Evolutionary conservation across 1,284 basidiomycete genomes (phyloP).

Genomic region (Malassezia equina): DNA sequence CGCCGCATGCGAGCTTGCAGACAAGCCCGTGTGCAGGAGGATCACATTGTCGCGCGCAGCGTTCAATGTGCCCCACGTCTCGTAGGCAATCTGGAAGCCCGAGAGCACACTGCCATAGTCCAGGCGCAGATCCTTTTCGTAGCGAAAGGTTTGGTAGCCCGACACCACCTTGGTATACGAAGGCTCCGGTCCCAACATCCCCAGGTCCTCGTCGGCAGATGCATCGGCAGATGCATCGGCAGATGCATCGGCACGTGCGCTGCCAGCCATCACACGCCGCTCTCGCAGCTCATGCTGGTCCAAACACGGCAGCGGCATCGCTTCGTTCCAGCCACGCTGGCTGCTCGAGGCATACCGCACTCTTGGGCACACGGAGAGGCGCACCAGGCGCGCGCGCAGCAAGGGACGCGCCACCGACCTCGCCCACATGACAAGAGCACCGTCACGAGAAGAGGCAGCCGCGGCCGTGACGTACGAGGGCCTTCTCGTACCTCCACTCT

Average conservation of each 20-base stretch:
- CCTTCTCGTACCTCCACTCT: not conserved
- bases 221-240: not conserved
- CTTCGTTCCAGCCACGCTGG: not conserved
- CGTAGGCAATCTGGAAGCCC: slow-evolving; percentile 77
- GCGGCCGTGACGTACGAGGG: not conserved
- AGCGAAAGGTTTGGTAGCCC: slow-evolving; percentile 48
- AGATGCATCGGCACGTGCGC: not conserved
- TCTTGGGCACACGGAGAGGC: not conserved
- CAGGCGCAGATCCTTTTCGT: slow-evolving; percentile 57
- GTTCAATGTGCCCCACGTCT: slow-evolving; percentile 89
- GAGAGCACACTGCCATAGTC: slow-evolving; percentile 65
- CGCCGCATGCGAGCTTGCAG: slow-evolving; percentile 89
- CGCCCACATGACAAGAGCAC: not conserved
- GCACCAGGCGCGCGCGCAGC: not conserved
- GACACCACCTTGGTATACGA: slow-evolving; percentile 50
- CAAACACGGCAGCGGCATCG: slow-evolving; percentile 36
- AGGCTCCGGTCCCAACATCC: slow-evolving; percentile 49
- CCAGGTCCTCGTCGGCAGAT: slow-evolving; percentile 5
- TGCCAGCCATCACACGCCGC: slow-evolving; percentile 20
- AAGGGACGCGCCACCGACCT: not conserved
- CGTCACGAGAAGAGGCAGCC: not conserved
- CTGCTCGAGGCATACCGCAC: not conserved
- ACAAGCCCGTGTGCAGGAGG: slow-evolving; percentile 90
- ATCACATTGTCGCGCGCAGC: slow-evolving; percentile 73
- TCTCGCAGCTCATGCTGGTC: slow-evolving; percentile 42